These are phyloP conservation scores for Phanerochaete sordida DNA, from an alignment of 768 basidiomycete genomes.

Conservation along the genomic window DNA sequence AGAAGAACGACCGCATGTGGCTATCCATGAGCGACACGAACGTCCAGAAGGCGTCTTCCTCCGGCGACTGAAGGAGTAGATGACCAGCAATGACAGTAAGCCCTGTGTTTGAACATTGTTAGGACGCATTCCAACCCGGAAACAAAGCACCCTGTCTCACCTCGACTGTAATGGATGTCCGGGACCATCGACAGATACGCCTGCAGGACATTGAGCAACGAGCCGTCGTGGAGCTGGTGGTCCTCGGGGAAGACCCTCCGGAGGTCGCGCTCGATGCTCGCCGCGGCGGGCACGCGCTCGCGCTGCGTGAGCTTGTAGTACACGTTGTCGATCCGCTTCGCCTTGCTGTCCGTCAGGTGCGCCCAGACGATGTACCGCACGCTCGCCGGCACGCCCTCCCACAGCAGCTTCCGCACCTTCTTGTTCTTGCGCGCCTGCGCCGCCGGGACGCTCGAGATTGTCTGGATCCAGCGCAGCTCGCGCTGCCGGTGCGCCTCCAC, in stretches of 20 bases:
- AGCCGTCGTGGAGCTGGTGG: constrained; percentile 52
- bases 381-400: constrained; percentile 77
- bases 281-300: constrained; percentile 44
- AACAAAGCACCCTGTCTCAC: no score
- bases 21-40: constrained; percentile 85
- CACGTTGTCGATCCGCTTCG: constrained; percentile 61
- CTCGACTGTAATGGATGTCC: constrained; percentile 65
- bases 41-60: constrained; percentile 91
- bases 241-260: constrained; percentile 52
- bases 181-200: constrained; percentile 86
- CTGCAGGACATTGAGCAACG: constrained; percentile 50
- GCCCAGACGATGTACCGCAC: constrained; percentile 86
- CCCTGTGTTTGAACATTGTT: constrained; percentile 41
- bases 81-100: constrained; percentile 70
- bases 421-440: constrained; percentile 72
- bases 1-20: constrained; percentile 77
- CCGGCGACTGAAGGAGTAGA: constrained; percentile 69
- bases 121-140: not conserved
- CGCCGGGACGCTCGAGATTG: constrained; percentile 53
- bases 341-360: constrained; percentile 74
- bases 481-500: constrained; percentile 67
- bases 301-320: constrained; percentile 62
- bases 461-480: constrained; percentile 72
- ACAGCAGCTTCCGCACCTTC: constrained; percentile 68
- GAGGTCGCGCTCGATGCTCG: constrained; percentile 60